These are phyloP conservation scores for Skeletonema costatum DNA, from an alignment of 108 stramenopile species.

Conservation along the genomic window DNA sequence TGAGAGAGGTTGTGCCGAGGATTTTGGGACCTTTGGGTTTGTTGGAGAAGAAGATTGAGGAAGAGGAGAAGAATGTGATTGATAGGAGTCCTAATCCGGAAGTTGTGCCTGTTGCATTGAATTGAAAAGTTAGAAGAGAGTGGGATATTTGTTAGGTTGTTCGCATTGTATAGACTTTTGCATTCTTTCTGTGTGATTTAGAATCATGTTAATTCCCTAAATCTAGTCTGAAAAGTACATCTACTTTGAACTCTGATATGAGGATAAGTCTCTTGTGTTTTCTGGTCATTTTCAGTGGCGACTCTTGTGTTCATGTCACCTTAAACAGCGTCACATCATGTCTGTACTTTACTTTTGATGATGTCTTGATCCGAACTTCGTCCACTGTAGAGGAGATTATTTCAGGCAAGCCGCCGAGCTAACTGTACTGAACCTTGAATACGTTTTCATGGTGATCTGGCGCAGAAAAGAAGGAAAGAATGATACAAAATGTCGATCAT, in stretches of 20 bases:
- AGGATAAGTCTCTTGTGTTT: neutral
- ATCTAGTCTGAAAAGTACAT: neutral
- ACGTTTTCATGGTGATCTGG: no score
- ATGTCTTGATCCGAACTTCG: no score
- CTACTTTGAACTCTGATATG: no score
- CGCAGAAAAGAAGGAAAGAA: no score
- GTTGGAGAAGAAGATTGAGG: constrained; percentile 16
- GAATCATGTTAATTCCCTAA: neutral
- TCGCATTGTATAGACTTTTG: neutral
- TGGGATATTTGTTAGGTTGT: neutral
- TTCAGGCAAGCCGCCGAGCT: no score
- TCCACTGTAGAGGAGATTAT: no score
- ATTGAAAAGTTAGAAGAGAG: neutral
- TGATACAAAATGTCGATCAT: neutral
- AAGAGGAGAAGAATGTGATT: constrained; percentile 15
- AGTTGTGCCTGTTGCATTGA: constrained; percentile 12
- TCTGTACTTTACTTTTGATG: no score
- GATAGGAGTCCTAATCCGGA: constrained; percentile 34
- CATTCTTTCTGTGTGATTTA: neutral
- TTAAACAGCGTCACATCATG: no score
- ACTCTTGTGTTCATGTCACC: no score
- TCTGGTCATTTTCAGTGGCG: neutral
- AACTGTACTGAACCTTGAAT: no score
- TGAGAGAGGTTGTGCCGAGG: constrained; percentile 31
- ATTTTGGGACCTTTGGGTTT: constrained; percentile 26